A percentile compares a stretch with the other conserved stretches of the same genome.
These are phyloP conservation scores for Yueomyces sp. DNA, from an alignment of 1,139 yeast genomes.

Conservation along the genomic window DNA sequence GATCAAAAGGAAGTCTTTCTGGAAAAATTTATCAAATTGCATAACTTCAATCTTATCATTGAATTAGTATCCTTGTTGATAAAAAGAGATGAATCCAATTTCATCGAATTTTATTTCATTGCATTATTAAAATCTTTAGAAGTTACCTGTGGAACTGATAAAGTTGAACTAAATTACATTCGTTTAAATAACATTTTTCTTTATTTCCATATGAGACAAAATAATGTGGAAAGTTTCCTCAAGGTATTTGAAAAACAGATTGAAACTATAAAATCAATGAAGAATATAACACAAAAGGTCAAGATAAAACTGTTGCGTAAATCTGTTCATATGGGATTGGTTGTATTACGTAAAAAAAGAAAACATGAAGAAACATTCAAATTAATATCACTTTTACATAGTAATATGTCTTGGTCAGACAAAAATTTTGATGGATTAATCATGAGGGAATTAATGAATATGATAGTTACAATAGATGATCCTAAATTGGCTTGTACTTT, in stretches of 20 bases:
- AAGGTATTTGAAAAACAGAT: conserved; percentile 7
- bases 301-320: not conserved
- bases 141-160: not conserved
- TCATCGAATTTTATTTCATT: conserved; percentile 12
- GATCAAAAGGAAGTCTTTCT: conserved; percentile 6
- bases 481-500: conserved; percentile 15
- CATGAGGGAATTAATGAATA: conserved; percentile 8
- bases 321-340: conserved; percentile 5
- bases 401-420: conserved; percentile 4
- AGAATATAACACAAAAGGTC: not conserved
- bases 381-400: conserved; percentile 6
- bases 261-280: conserved; percentile 3
- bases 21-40: conserved; percentile 12
- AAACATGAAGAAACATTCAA: conserved; percentile 14
- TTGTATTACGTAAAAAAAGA: conserved; percentile 9
- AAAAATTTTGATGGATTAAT: conserved; percentile 10
- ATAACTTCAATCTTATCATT: conserved; percentile 13
- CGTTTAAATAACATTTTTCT: conserved; percentile 11
- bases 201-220: conserved; percentile 9
- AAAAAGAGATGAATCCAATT: conserved; percentile 9
- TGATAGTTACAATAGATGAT: conserved; percentile 17
- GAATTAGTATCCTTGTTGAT: conserved; percentile 9
- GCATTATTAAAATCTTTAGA: conserved; percentile 14
- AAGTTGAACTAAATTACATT: conserved; percentile 4
- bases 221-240: conserved; percentile 10